Evolutionary conservation across 2,329 filamentous ascomycete genomes (phyloP), one percentile per base, ranked within the genome.

Genomic region (Furcasterigmium sp.): DNA sequence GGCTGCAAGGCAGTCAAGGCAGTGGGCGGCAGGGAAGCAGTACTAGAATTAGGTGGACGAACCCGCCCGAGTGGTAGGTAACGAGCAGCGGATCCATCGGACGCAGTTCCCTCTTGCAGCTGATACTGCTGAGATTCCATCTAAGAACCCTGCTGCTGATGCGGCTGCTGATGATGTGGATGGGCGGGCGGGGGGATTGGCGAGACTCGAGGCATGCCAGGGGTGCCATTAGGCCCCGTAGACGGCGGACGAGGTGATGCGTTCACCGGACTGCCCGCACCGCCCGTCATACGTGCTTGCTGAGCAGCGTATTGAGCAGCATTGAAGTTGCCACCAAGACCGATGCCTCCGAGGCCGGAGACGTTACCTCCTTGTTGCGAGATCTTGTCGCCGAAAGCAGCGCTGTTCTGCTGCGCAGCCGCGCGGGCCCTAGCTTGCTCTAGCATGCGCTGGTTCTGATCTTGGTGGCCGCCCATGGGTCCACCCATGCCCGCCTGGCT

Each of bases 371-470:
- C 19, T 63, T 88, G 42, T 63, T 88, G 42, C 62, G 78, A 11
- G 53, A 67, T 61, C 53, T 66, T 69, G 37, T 68, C 63, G 17
- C 60, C 60, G 44, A 68, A 67, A 45, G 65, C 63, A 45, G 59
- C 57, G 18, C 63, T 63, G 21, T 66, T 61, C 47, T 70, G 67
- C 40, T 70, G 68, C 1, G 69, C 68, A 14, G 69, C 68, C 13
- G 69, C 65, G 20, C 71, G 59, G 3, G 70, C 72, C 43, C 72
- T 70, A 8, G 73, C 70, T 54, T 76, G 72, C 41, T 76, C 72
- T 54, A 73, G 59, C 37, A 73, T 67, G 42, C 71, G 68, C 52
- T 72, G 68, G 52, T 75, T 72, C 46, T 74, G 70, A 18, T 35
- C 32, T 46, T 74, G 70, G 14, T 66, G 65, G 37, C 73, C 69